Evolutionary conservation across 441 rosid species (phyloP).

Genomic region (Populus hybrid): DNA sequence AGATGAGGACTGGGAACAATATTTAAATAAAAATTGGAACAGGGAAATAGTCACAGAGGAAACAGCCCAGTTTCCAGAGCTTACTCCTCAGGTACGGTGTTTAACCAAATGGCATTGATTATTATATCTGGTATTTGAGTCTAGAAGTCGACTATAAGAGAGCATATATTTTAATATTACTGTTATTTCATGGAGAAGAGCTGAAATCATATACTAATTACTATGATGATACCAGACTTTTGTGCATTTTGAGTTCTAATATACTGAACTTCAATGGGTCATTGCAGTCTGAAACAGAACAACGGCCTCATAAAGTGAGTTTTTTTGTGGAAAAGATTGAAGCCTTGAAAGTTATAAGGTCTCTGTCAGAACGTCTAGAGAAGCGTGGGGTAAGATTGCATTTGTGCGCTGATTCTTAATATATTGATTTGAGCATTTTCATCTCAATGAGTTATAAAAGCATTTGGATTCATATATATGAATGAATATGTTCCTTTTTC

Average conservation of each 20-base stretch:
- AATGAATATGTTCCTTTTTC: not conserved
- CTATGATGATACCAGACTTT: not conserved
- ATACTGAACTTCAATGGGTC: slow-evolving; percentile 1
- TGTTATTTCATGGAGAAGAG: not conserved
- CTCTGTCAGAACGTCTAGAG: slow-evolving; percentile 45
- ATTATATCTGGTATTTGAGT: not conserved
- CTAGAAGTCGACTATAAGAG: not conserved
- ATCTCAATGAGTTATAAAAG: not conserved
- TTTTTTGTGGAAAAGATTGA: slow-evolving; percentile 68
- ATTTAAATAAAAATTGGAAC: slow-evolving; percentile 74
- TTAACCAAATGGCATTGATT: not conserved
- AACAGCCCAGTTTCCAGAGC: slow-evolving; percentile 66
- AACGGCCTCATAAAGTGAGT: slow-evolving; percentile 83
- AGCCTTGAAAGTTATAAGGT: slow-evolving; percentile 58
- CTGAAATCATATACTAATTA: not conserved
- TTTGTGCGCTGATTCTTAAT: not conserved
- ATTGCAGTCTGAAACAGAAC: slow-evolving; percentile 76
- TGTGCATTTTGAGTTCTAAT: not conserved
- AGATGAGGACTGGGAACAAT: slow-evolving; percentile 77
- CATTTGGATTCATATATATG: not conserved
- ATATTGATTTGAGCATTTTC: not conserved
- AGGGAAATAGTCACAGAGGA: slow-evolving; percentile 62
- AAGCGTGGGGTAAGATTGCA: slow-evolving; percentile 60
- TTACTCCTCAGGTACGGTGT: slow-evolving; percentile 66
- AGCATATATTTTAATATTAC: no score